Evolutionary conservation across 108 stramenopile species (phyloP), one percentile per base, ranked within the genome.

Genomic region (Cyclostephanos tholiformis): DNA sequence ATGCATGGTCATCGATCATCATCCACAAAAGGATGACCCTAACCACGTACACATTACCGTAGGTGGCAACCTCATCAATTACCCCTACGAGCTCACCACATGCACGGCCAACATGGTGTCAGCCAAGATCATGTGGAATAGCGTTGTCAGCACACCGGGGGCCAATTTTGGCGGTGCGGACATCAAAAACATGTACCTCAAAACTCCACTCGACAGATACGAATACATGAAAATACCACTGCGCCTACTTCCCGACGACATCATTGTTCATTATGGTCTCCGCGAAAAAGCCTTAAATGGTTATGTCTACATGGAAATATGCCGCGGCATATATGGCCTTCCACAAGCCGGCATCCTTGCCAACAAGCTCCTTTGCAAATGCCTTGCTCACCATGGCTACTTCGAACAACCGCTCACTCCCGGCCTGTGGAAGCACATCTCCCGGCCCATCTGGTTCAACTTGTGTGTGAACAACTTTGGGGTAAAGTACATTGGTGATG

Each of bases 101-200:
- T n/a, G n/a, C n/a, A n/a, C n/a, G n/a, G n/a, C n/a, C n/a, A n/a
- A n/a, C n/a, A n/a, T 52, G 80, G 6, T 48, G 0, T 41, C 73
- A 14, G 19, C 64, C 32, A 85, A 85, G 26, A 19, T 67, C 9
- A 53, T 82, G 26, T 30, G 74, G 65, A 79, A 82, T 70, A 74
- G 70, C 55, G 43, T 58, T 11, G 10, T 87, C 30, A 69, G 71
- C 57, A 82, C 65, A 0, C 55, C 75, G 0, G 50, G 27, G 2
- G 68, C 77, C 52, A 60, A 56, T 51, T 69, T 29, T 20, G 13
- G 65, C 35, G 79, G 46, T 77, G 76, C 46, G n/a, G n/a, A n/a
- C n/a, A n/a, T n/a, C n/a, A n/a, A n/a, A n/a, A n/a, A n/a, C n/a
- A n/a, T n/a, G n/a, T 86, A 84, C 49, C 69, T 86, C 22, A 38